phyloP scores from a whole-genome alignment of 768 basidiomycete species.

The Kwoniella botswanensis region DNA sequence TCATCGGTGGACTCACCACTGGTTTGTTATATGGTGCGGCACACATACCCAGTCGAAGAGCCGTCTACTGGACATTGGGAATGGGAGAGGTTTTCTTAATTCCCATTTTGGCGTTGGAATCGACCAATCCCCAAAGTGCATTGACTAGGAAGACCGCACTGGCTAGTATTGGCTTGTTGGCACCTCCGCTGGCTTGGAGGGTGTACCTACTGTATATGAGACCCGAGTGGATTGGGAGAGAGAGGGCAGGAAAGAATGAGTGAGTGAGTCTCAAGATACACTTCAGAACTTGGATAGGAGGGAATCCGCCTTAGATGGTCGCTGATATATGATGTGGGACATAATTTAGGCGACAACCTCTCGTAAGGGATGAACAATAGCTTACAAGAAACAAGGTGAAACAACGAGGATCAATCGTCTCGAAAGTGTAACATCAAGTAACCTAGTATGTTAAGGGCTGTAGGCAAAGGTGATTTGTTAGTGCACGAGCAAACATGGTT shows the following conservation, averaged over 20 bases:
- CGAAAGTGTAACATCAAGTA: no score
- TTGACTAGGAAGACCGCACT: conserved; percentile 17
- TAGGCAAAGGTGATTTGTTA: no score
- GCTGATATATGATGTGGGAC: not conserved
- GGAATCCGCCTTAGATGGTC: no score
- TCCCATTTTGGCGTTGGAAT: conserved; percentile 32
- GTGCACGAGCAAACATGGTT: no score
- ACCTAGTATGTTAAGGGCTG: no score
- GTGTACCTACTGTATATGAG: conserved; percentile 29
- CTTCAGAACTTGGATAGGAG: no score
- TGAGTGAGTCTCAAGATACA: not conserved
- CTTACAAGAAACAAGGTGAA: no score
- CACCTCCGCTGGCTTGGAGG: conserved; percentile 37
- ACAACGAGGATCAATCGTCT: no score
- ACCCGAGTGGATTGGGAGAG: conserved; percentile 35
- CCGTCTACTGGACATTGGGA: conserved; percentile 32
- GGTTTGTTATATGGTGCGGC: conserved; percentile 23
- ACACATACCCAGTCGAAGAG: conserved; percentile 25
- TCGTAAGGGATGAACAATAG: not conserved
- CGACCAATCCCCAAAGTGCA: conserved; percentile 24
- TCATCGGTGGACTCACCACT: conserved; percentile 40
- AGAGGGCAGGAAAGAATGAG: conserved; percentile 26
- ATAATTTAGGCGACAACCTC: not conserved
- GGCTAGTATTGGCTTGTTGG: conserved; percentile 24
- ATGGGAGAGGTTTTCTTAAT: conserved; percentile 37